A percentile compares a stretch with the other conserved stretches of the same genome.
Conservation (phyloP, 306 rosid species). For the Pyrus pyrifolia region DNA sequence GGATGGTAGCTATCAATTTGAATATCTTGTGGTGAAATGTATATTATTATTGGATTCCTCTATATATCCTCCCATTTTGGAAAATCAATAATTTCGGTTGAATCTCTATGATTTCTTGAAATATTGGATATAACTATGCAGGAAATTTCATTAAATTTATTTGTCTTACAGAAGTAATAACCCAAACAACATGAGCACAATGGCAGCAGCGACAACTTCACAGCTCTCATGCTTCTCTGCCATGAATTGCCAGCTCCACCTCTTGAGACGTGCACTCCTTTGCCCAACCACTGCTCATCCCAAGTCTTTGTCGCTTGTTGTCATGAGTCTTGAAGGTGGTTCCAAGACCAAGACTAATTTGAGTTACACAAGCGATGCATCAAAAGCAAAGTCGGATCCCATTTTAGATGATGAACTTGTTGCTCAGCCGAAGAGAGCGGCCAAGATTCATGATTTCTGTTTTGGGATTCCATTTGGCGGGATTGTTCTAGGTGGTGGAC, state of each 20-base stretch:
- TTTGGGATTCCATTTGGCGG: conserved; percentile 98
- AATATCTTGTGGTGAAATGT: background rate
- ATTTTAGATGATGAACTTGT: conserved; percentile 24
- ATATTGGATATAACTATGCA: background rate
- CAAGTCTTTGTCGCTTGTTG: conserved; percentile 28
- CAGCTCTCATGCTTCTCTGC: conserved; percentile 41
- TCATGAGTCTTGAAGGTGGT: conserved; percentile 50
- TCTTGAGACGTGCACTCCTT: conserved; percentile 23
- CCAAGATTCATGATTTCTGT: conserved; percentile 92
- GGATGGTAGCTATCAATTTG: background rate
- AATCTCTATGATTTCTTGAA: background rate
- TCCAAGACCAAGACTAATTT: conserved; percentile 33
- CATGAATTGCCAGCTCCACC: conserved; percentile 31
- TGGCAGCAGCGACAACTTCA: background rate
- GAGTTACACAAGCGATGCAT: conserved; percentile 21
- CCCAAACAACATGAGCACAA: background rate
- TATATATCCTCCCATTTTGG: background rate
- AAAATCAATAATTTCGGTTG: background rate
- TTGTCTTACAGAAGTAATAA: background rate
- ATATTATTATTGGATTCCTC: background rate
- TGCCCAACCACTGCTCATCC: conserved; percentile 32
- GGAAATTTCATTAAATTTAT: background rate
- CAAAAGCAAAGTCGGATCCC: conserved; percentile 27
- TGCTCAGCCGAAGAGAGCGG: conserved; percentile 36
- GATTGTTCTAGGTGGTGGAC: conserved; percentile 66